These are phyloP conservation scores for Polychaeton citri DNA, from an alignment of 2,329 filamentous ascomycete species.

Conservation along the genomic window DNA sequence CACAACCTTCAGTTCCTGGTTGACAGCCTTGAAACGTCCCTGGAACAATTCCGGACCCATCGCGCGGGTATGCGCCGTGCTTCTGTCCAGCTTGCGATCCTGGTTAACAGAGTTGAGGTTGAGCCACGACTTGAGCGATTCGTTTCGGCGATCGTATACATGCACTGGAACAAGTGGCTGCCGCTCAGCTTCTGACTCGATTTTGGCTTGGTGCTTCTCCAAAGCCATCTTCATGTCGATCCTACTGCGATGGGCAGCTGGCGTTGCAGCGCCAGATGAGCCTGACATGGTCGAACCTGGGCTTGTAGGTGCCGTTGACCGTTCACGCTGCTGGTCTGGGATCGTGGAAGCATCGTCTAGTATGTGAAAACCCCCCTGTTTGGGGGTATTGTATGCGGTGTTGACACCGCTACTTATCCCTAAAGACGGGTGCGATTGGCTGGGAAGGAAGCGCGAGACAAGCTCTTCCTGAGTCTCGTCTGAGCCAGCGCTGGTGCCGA, in stretches of 20 bases:
- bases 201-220: conserved; percentile 20
- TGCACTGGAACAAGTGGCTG: conserved; percentile 17
- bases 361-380: conserved; percentile 14
- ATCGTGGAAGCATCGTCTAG: conserved; percentile 12
- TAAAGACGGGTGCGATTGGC: conserved; percentile 16
- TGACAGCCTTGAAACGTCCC: conserved; percentile 20
- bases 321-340: conserved; percentile 9
- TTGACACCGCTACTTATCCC: conserved; percentile 16
- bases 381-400: conserved; percentile 17
- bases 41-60: conserved; percentile 21
- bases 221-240: conserved; percentile 19
- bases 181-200: conserved; percentile 13
- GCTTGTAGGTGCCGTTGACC: conserved; percentile 5
- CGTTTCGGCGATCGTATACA: conserved; percentile 21
- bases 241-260: conserved; percentile 17
- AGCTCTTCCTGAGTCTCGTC: conserved; percentile 14
- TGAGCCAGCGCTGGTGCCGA: conserved; percentile 6
- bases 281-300: conserved; percentile 16
- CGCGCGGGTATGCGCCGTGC: not conserved
- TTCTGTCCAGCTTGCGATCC: conserved; percentile 3
- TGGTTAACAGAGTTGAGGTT: conserved; percentile 2
- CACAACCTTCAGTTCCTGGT: conserved; percentile 20
- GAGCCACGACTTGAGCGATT: conserved; percentile 19
- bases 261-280: conserved; percentile 18
- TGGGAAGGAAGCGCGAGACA: conserved; percentile 19